Evolutionary conservation across 768 basidiomycete genomes (phyloP).

Genomic region (Asterophora parasitica): DNA sequence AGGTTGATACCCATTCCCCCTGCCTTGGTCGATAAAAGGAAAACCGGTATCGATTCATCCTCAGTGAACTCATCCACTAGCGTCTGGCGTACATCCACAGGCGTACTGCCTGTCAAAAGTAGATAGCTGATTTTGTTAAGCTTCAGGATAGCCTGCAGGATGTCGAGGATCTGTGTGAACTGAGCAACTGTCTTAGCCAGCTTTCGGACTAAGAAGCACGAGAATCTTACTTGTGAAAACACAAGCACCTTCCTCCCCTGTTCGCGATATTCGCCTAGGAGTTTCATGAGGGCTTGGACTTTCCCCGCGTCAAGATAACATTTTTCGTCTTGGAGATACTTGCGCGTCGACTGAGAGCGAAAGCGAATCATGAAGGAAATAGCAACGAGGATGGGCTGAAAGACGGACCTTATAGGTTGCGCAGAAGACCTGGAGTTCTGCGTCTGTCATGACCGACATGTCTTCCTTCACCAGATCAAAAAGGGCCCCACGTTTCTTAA

Average conservation of each 20-base stretch:
- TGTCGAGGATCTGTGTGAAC: constrained; percentile 97
- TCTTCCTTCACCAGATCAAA: constrained; percentile 92
- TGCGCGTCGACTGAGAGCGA: constrained; percentile 54
- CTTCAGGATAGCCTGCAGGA: constrained; percentile 79
- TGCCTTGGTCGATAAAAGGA: constrained; percentile 88
- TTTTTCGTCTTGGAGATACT: constrained; percentile 65
- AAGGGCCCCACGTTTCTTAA: constrained; percentile 74
- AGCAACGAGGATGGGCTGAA: neutral
- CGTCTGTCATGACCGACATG: constrained; percentile 98
- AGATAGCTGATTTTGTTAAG: constrained; percentile 70
- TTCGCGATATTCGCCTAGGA: constrained; percentile 62
- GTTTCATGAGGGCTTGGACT: constrained; percentile 63
- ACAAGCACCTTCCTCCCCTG: constrained; percentile 82
- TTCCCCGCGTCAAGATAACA: constrained; percentile 90
- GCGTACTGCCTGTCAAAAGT: constrained; percentile 86
- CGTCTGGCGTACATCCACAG: constrained; percentile 89
- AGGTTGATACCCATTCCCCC: constrained; percentile 97
- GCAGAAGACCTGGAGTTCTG: constrained; percentile 87
- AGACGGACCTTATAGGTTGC: constrained; percentile 73
- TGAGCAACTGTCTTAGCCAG: constrained; percentile 23
- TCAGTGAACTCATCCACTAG: constrained; percentile 95
- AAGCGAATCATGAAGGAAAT: neutral
- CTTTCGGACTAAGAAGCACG: neutral
- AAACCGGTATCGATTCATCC: constrained; percentile 81
- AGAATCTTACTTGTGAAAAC: constrained; percentile 78